Evolutionary conservation across 805 yeast genomes (phyloP).

Genomic region (Yarrowia sp.): DNA sequence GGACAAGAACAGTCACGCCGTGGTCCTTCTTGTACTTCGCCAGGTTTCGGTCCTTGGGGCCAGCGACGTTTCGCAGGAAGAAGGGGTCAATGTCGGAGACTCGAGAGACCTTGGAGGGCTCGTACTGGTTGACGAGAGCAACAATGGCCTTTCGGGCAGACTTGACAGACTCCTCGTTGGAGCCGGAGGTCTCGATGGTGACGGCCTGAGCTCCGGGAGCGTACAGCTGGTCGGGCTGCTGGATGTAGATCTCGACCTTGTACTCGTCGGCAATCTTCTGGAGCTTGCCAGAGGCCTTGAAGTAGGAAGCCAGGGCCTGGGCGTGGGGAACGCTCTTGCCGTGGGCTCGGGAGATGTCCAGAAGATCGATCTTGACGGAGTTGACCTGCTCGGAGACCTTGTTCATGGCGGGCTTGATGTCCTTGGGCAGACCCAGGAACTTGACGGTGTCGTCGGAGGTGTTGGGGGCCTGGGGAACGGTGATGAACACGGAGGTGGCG

Average conservation of each 20-base stretch:
- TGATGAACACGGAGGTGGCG: constrained; percentile 37
- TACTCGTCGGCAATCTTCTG: constrained; percentile 44
- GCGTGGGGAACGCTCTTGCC: constrained; percentile 78
- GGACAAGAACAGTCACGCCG: constrained; percentile 53
- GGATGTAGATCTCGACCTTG: constrained; percentile 49
- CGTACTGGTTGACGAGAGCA: constrained; percentile 63
- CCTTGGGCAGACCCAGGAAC: constrained; percentile 56
- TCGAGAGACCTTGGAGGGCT: constrained; percentile 61
- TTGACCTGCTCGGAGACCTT: constrained; percentile 60
- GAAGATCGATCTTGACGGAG: constrained; percentile 57
- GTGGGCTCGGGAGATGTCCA: constrained; percentile 88
- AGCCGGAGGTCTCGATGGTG: constrained; percentile 60
- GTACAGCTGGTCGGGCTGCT: constrained; percentile 48
- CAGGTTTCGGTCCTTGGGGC: constrained; percentile 28
- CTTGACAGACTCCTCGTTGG: constrained; percentile 50
- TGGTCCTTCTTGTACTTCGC: constrained; percentile 40
- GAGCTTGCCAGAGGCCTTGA: constrained; percentile 40
- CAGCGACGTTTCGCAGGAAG: constrained; percentile 49
- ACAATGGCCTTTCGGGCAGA: constrained; percentile 73
- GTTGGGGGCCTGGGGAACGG: constrained; percentile 43
- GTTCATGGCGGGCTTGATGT: constrained; percentile 60
- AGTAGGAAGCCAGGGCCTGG: constrained; percentile 64
- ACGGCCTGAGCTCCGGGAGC: constrained; percentile 46
- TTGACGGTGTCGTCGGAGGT: constrained; percentile 44
- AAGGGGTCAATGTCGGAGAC: constrained; percentile 67